A percentile compares a stretch with the other conserved stretches of the same genome.
Conservation (phyloP, 73 alveolate species). For the Paramecium bursaria region DNA sequence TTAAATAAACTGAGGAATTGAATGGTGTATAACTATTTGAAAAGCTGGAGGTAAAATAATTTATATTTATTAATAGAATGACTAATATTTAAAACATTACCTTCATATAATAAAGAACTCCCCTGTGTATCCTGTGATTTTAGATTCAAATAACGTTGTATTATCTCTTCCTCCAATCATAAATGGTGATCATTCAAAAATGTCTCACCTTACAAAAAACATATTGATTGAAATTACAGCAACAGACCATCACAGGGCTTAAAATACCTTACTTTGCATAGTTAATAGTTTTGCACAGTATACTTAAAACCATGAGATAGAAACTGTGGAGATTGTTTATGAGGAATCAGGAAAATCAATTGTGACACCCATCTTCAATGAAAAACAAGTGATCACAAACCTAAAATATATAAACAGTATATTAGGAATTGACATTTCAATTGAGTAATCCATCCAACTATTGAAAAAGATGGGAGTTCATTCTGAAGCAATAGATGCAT, state of each 20-base stretch:
- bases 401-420: constrained; percentile 52
- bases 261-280: constrained; percentile 52
- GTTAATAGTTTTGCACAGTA: constrained; percentile 59
- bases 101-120: constrained; percentile 94
- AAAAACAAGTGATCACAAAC: constrained; percentile 37
- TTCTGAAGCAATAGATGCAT: constrained; percentile 11
- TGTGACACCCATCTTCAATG: constrained; percentile 59
- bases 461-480: constrained; percentile 51
- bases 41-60: constrained; percentile 66
- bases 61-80: constrained; percentile 66
- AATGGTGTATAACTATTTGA: constrained; percentile 73
- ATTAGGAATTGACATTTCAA: constrained; percentile 40
- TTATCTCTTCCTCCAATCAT: constrained; percentile 99
- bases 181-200: constrained; percentile 98
- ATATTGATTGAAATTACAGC: constrained; percentile 79
- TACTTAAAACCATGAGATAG: constrained; percentile 33
- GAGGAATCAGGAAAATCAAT: constrained; percentile 23
- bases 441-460: constrained; percentile 49
- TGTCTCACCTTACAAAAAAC: constrained; percentile 95
- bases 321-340: constrained; percentile 59
- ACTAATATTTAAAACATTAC: constrained; percentile 91
- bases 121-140: constrained; percentile 97
- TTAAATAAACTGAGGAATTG: constrained; percentile 89
- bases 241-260: constrained; percentile 67
- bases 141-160: constrained; percentile 89